These are phyloP conservation scores for Lasiodiplodia theobromae DNA, from an alignment of 2,329 filamentous ascomycete species.

Conservation along the genomic window DNA sequence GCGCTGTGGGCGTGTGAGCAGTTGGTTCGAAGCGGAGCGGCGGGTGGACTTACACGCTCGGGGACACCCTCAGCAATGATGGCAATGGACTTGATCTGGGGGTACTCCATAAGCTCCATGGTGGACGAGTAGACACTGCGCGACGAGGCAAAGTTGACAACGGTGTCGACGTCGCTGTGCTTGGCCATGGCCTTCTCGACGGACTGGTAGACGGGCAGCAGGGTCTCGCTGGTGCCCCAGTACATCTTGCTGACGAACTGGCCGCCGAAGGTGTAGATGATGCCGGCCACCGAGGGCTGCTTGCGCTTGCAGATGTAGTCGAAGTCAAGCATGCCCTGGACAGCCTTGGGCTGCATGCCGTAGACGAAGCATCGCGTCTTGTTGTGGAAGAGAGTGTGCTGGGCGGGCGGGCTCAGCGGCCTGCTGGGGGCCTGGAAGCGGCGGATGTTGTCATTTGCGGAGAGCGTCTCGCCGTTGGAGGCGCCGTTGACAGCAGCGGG, in stretches of 20 bases:
- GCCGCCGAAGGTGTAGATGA: slow-evolving; percentile 99
- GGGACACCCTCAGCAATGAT: slow-evolving; percentile 99
- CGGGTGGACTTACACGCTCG: slow-evolving; percentile 77
- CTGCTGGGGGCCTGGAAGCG: slow-evolving; percentile 93
- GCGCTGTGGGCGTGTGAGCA: slow-evolving; percentile 63
- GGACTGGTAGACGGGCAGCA: slow-evolving; percentile 97
- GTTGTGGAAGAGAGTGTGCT: slow-evolving; percentile 95
- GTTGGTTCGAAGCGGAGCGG: neutral
- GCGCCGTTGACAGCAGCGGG: slow-evolving; percentile 49
- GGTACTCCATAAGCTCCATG: slow-evolving; percentile 96
- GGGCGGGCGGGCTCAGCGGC: slow-evolving; percentile 84
- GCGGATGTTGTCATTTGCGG: slow-evolving; percentile 98
- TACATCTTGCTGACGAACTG: slow-evolving; percentile 99
- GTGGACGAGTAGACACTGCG: slow-evolving; percentile 98
- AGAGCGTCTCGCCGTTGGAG: slow-evolving; percentile 52
- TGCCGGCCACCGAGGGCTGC: slow-evolving; percentile 95
- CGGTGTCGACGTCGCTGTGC: slow-evolving; percentile 95
- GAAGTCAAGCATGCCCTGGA: slow-evolving; percentile 82
- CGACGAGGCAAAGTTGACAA: slow-evolving; percentile 99
- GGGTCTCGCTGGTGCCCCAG: slow-evolving; percentile 99
- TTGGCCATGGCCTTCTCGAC: slow-evolving; percentile 92
- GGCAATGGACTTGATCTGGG: slow-evolving; percentile 97
- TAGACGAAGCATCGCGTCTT: slow-evolving; percentile 99
- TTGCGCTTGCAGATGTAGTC: slow-evolving; percentile 99
- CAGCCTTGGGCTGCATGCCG: slow-evolving; percentile 88